Conservation (phyloP, 2,329 filamentous ascomycete species). For the Lasiodiplodia sp. region DNA sequence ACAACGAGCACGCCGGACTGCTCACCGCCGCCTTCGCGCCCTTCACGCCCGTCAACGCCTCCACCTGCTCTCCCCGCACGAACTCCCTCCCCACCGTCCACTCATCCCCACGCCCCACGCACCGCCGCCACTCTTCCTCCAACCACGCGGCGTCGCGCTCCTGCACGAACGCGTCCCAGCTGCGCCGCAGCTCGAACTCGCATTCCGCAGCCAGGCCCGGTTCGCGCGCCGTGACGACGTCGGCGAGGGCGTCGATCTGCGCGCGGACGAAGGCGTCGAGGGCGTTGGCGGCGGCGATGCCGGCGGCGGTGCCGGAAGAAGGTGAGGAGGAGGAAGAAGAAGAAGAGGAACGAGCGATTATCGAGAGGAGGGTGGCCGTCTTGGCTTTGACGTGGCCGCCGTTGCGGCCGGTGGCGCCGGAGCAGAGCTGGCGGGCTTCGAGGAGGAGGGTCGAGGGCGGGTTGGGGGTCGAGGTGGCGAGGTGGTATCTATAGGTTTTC, state of each 20-base stretch:
- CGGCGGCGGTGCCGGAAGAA: not conserved
- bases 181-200: conserved; percentile 38
- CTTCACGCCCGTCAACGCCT: not conserved
- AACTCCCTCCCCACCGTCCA: conserved; percentile 33
- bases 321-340: not conserved
- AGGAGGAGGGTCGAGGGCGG: conserved; percentile 42
- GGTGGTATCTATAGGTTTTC: not conserved
- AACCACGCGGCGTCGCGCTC: not conserved
- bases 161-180: not conserved
- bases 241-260: conserved; percentile 30
- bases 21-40: not conserved
- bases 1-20: not conserved
- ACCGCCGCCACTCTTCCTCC: conserved; percentile 5
- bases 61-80: not conserved
- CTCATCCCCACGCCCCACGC: conserved; percentile 19
- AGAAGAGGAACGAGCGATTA: not conserved
- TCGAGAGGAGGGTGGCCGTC: conserved; percentile 47
- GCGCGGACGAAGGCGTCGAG: conserved; percentile 32
- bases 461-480: conserved; percentile 40
- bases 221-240: conserved; percentile 33
- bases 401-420: conserved; percentile 63
- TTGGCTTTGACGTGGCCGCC: conserved; percentile 58
- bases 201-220: conserved; percentile 32
- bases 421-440: conserved; percentile 59
- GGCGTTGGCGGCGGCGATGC: conserved; percentile 18